Conservation (phyloP, 352 stramenopile genomes). For the Globisporangium paroecandrum region DNA sequence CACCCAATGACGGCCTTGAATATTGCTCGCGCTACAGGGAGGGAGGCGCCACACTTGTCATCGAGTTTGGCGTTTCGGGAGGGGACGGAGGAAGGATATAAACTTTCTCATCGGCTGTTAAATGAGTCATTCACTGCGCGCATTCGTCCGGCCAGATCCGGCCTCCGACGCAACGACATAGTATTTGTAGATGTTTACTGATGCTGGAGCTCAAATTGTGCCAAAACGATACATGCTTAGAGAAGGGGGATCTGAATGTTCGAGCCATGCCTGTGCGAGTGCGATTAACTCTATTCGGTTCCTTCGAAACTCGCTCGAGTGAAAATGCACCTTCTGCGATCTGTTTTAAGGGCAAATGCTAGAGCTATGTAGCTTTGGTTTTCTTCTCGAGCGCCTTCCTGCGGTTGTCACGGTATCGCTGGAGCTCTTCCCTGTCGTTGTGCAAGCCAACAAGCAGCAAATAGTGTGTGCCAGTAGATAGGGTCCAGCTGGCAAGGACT, state of each 20-base stretch:
- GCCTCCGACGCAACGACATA: too few species aligned
- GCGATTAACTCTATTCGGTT: background rate
- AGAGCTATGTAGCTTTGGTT: slow-evolving; percentile 23
- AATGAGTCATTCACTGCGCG: too few species aligned
- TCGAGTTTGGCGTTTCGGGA: too few species aligned
- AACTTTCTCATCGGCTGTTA: too few species aligned
- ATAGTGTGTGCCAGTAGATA: background rate
- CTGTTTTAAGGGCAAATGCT: background rate
- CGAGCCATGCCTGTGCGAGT: background rate
- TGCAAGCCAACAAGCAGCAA: background rate
- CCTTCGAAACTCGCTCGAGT: background rate
- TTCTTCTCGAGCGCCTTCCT: slow-evolving; percentile 63
- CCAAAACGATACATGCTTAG: background rate
- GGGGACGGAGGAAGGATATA: too few species aligned
- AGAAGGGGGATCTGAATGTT: background rate
- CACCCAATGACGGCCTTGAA: too few species aligned
- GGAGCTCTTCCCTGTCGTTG: slow-evolving; percentile 51
- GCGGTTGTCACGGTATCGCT: slow-evolving; percentile 53
- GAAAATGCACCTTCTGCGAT: background rate
- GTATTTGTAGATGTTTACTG: too few species aligned
- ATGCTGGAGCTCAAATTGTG: too few species aligned
- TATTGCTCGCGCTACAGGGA: too few species aligned
- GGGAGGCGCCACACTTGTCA: too few species aligned
- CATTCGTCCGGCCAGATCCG: too few species aligned
- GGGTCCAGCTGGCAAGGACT: background rate